A percentile compares a stretch with the other conserved stretches of the same genome.
These are phyloP conservation scores for Paramecium caudatum DNA, from an alignment of 73 alveolate species.

Conservation along the genomic window DNA sequence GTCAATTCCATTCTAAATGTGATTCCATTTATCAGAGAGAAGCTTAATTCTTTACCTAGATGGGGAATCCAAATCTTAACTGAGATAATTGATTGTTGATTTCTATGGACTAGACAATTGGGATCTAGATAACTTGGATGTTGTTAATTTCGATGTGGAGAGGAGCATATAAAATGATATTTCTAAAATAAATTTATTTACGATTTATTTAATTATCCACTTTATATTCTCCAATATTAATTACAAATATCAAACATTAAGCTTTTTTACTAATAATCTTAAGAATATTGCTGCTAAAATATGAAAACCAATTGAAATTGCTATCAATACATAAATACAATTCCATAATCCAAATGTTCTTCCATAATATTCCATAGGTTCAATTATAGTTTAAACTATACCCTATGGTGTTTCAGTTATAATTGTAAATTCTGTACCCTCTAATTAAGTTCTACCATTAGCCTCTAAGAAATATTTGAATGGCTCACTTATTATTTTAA, in stretches of 20 bases:
- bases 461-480: constrained; percentile 56
- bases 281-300: constrained; percentile 6
- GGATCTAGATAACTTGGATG: constrained; percentile 62
- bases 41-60: constrained; percentile 48
- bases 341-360: constrained; percentile 54
- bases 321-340: constrained; percentile 28
- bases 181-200: constrained; percentile 64
- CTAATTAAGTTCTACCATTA: constrained; percentile 52
- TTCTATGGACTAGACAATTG: constrained; percentile 63
- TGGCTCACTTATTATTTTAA: neutral
- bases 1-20: constrained; percentile 67
- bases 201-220: constrained; percentile 19
- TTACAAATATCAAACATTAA: constrained; percentile 24
- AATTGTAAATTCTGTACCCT: neutral
- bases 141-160: constrained; percentile 46
- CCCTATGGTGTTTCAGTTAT: neutral
- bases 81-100: constrained; percentile 53
- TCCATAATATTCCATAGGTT: constrained; percentile 22
- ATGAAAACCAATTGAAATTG: constrained; percentile 49
- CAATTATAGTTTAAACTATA: neutral
- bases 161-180: constrained; percentile 67
- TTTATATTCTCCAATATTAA: neutral
- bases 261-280: neutral
- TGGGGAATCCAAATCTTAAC: constrained; percentile 61
- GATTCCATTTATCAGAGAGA: constrained; percentile 68